phyloP scores from a whole-genome alignment of 805 yeast species.

The Metschnikowia dekortorum region DNA sequence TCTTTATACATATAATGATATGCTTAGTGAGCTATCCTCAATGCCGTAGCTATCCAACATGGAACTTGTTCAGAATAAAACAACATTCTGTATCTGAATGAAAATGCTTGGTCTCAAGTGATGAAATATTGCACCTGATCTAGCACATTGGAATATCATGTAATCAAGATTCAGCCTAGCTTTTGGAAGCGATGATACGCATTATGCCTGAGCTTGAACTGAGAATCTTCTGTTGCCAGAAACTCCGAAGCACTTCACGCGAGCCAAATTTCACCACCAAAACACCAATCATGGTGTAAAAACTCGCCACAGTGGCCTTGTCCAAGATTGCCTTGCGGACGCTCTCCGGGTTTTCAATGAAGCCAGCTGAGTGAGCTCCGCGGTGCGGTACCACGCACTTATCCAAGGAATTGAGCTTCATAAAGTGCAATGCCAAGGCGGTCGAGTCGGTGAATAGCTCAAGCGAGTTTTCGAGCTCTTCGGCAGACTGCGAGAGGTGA shows the following conservation, averaged over 20 bases:
- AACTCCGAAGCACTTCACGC: slow-evolving; percentile 18
- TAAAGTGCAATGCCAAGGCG: slow-evolving; percentile 22
- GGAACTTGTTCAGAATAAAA: neutral
- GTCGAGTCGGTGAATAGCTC: slow-evolving; percentile 18
- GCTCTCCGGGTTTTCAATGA: slow-evolving; percentile 10
- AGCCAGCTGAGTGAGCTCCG: slow-evolving; percentile 25
- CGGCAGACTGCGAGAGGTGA: slow-evolving; percentile 26
- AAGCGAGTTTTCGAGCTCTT: slow-evolving; percentile 25
- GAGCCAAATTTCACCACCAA: slow-evolving; percentile 26
- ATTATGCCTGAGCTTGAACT: slow-evolving; percentile 26
- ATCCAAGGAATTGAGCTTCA: slow-evolving; percentile 28
- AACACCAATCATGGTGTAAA: slow-evolving; percentile 36
- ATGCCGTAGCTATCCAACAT: neutral
- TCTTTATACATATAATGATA: slow-evolving; percentile 66
- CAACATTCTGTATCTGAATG: too few relatives aligned
- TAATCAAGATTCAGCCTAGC: neutral
- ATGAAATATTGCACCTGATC: too few relatives aligned
- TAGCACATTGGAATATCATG: neutral
- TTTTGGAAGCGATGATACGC: slow-evolving; percentile 13
- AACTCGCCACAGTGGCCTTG: slow-evolving; percentile 30
- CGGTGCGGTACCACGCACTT: slow-evolving; percentile 27
- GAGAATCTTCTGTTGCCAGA: slow-evolving; percentile 14
- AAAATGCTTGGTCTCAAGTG: too few relatives aligned
- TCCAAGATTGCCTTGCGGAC: slow-evolving; percentile 16
- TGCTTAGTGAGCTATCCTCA: too few relatives aligned